phyloP scores from a whole-genome alignment of 2,329 filamentous ascomycete species.

The Lecanicillium sp. region DNA sequence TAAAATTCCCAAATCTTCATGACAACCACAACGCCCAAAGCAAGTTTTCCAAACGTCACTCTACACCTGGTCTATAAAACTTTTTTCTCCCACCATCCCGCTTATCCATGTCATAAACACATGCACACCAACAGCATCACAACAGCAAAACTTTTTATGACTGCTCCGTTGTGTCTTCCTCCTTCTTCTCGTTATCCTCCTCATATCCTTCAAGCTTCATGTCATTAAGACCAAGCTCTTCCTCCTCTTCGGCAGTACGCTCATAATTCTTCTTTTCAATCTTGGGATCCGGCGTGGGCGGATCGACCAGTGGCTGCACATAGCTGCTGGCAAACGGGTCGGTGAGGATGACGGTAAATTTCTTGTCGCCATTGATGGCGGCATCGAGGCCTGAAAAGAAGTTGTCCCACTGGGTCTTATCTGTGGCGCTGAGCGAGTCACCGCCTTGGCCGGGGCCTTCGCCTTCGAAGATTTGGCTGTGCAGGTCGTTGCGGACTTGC shows the following conservation, averaged over 20 bases:
- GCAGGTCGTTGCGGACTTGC: conserved; percentile 84
- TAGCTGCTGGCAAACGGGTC: conserved; percentile 92
- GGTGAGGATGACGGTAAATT: conserved; percentile 74
- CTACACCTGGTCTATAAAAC: too few relatives aligned
- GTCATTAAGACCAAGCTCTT: conserved; percentile 81
- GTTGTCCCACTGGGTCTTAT: conserved; percentile 64
- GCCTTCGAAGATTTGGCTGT: conserved; percentile 76
- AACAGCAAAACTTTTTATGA: too few relatives aligned
- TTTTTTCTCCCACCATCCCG: too few relatives aligned
- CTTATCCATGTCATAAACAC: too few relatives aligned
- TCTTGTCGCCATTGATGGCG: conserved; percentile 71
- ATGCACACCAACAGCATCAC: too few relatives aligned
- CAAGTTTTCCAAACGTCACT: too few relatives aligned
- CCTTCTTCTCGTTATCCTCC: conserved; percentile 18
- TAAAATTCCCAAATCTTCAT: too few relatives aligned
- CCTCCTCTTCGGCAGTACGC: conserved; percentile 84
- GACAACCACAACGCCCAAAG: too few relatives aligned
- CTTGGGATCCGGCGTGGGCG: conserved; percentile 61
- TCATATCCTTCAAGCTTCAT: conserved; percentile 89
- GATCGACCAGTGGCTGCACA: conserved; percentile 81
- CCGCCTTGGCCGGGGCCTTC: conserved; percentile 55
- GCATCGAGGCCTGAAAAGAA: conserved; percentile 74
- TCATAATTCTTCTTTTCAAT: conserved; percentile 77
- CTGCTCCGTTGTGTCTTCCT: neutral
- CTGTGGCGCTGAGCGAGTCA: conserved; percentile 62